phyloP scores from a whole-genome alignment of 1,139 yeast genomes.

The Pichia inconspicua region DNA sequence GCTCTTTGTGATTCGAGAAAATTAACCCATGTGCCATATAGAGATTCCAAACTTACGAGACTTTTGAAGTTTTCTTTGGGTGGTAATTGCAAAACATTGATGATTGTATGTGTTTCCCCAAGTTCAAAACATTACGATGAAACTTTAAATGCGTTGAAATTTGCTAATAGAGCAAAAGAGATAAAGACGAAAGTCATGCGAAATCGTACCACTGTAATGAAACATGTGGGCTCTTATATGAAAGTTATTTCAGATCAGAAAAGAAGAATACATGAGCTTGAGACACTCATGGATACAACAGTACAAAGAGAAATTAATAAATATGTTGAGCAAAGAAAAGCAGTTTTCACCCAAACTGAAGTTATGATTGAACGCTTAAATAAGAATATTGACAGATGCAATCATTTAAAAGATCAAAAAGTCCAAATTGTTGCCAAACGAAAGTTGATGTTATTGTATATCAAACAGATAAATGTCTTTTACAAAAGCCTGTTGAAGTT shows the following conservation, averaged over 20 bases:
- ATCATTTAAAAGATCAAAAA: slow-evolving; percentile 33
- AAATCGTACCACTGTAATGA: slow-evolving; percentile 68
- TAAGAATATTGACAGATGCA: slow-evolving; percentile 9
- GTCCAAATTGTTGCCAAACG: slow-evolving; percentile 52
- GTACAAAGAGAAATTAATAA: slow-evolving; percentile 7
- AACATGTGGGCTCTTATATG: slow-evolving; percentile 83
- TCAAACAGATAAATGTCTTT: slow-evolving; percentile 33
- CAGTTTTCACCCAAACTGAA: slow-evolving; percentile 37
- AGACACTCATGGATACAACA: slow-evolving; percentile 7
- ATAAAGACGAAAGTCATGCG: slow-evolving; percentile 75
- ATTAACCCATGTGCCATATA: slow-evolving; percentile 73
- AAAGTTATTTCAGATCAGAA: slow-evolving; percentile 82
- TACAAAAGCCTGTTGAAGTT: slow-evolving; percentile 16
- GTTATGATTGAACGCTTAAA: slow-evolving; percentile 23
- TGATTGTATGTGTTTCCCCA: slow-evolving; percentile 92
- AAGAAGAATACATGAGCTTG: slow-evolving; percentile 43
- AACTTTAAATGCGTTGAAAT: slow-evolving; percentile 79
- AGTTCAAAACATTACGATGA: slow-evolving; percentile 84
- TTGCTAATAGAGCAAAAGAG: slow-evolving; percentile 86
- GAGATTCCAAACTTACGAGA: slow-evolving; percentile 85
- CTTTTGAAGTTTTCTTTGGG: slow-evolving; percentile 84
- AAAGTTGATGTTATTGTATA: slow-evolving; percentile 41
- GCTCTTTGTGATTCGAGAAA: slow-evolving; percentile 73
- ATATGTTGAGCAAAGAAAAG: slow-evolving; percentile 26
- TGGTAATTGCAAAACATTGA: slow-evolving; percentile 88